Evolutionary conservation across 306 rosid species (phyloP).

Genomic region (Pyrus betulifolia): DNA sequence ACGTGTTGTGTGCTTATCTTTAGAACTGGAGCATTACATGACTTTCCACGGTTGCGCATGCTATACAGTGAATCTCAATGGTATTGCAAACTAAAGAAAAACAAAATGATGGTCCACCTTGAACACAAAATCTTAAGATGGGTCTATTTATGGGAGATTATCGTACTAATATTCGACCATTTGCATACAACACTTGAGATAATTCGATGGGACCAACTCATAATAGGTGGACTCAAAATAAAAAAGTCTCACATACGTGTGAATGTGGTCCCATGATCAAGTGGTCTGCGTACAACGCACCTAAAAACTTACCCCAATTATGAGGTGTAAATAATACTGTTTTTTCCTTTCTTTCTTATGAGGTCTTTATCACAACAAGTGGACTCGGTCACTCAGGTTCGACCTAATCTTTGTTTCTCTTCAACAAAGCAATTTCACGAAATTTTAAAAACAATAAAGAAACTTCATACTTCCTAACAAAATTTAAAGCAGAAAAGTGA

Average conservation of each 20-base stretch:
- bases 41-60: neutral
- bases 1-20: neutral
- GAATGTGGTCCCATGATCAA: too few relatives aligned
- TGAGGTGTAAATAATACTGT: too few relatives aligned
- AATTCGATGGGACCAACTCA: too few relatives aligned
- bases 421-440: neutral
- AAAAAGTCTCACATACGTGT: too few relatives aligned
- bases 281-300: too few relatives aligned
- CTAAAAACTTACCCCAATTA: too few relatives aligned
- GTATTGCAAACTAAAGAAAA: neutral
- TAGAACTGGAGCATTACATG: neutral
- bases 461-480: neutral
- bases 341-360: neutral
- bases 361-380: conserved; percentile 12
- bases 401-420: neutral
- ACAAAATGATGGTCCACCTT: neutral
- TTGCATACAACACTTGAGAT: too few relatives aligned
- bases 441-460: neutral
- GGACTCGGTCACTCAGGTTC: neutral
- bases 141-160: too few relatives aligned
- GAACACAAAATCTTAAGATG: neutral
- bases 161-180: too few relatives aligned
- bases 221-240: too few relatives aligned
- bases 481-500: too few relatives aligned
- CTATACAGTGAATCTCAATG: neutral